phyloP scores from a whole-genome alignment of 2,329 filamentous ascomycete species.

The Pseudocercospora eumusae region DNA sequence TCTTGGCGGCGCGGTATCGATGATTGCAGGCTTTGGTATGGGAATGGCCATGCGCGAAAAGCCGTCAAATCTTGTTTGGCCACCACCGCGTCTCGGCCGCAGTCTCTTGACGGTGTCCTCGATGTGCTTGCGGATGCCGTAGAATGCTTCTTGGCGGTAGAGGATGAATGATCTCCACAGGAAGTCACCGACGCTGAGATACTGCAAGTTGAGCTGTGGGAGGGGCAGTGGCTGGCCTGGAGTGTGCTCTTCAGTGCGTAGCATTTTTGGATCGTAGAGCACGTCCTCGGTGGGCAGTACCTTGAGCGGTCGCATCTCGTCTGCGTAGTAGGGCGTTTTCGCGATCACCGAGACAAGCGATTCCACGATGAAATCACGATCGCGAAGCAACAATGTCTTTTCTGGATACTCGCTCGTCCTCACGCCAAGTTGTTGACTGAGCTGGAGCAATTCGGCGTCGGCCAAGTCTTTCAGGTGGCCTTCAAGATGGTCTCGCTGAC shows the following conservation, averaged over 20 bases:
- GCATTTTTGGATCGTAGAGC: slow-evolving; percentile 75
- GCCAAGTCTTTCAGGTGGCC: slow-evolving; percentile 71
- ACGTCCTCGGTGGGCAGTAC: slow-evolving; percentile 81
- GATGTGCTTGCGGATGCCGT: slow-evolving; percentile 87
- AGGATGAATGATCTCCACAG: slow-evolving; percentile 92
- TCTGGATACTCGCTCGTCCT: slow-evolving; percentile 75
- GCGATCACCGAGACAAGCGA: slow-evolving; percentile 74
- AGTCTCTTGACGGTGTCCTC: slow-evolving; percentile 79
- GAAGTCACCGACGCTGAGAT: slow-evolving; percentile 92
- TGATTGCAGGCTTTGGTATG: slow-evolving; percentile 79
- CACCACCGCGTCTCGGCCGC: slow-evolving; percentile 66
- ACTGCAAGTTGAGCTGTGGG: slow-evolving; percentile 93
- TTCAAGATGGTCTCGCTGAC: slow-evolving; percentile 75
- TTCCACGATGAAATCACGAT: slow-evolving; percentile 68
- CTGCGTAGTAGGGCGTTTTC: slow-evolving; percentile 77
- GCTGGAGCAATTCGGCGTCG: slow-evolving; percentile 70
- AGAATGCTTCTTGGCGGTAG: slow-evolving; percentile 89
- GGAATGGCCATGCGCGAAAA: slow-evolving; percentile 90
- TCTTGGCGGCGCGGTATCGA: slow-evolving; percentile 79
- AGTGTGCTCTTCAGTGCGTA: slow-evolving; percentile 83
- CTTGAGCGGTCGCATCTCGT: slow-evolving; percentile 68
- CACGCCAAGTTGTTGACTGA: slow-evolving; percentile 73
- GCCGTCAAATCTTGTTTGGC: slow-evolving; percentile 70
- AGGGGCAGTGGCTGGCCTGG: slow-evolving; percentile 84
- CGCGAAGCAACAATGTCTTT: slow-evolving; percentile 62